A percentile compares a stretch with the other conserved stretches of the same genome.
These are phyloP conservation scores for Cercospora janseana DNA, from an alignment of 2,329 filamentous ascomycete species.

Conservation along the genomic window DNA sequence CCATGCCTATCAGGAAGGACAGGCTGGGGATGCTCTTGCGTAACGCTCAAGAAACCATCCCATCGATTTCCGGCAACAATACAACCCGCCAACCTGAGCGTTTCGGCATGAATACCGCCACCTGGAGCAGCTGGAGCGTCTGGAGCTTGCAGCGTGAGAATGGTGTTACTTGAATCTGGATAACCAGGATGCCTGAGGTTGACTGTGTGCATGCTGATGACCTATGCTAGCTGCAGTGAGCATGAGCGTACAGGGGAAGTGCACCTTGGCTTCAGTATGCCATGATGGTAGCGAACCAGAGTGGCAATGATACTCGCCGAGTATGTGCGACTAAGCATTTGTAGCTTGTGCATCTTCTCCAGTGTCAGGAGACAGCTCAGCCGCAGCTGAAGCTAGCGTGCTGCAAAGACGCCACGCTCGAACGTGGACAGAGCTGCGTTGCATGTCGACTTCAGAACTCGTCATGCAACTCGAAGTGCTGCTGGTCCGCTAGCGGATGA, in stretches of 20 bases:
- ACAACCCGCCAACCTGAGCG: conserved; percentile 3
- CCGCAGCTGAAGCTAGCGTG: conserved; percentile 3
- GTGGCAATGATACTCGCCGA: no score
- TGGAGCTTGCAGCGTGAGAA: conserved; percentile 14
- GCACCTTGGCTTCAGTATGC: neutral
- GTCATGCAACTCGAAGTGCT: neutral
- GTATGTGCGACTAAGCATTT: no score
- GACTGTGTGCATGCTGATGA: conserved; percentile 5
- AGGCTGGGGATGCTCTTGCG: neutral
- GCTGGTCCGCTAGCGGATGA: no score
- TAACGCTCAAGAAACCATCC: conserved; percentile 12
- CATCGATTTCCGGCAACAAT: conserved; percentile 12
- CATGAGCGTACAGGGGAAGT: neutral
- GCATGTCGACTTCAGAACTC: neutral
- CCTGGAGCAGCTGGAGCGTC: conserved; percentile 14
- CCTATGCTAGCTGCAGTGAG: neutral
- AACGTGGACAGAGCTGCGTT: neutral
- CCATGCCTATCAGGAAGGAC: neutral
- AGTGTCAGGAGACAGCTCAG: conserved; percentile 1
- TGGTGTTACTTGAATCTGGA: conserved; percentile 8
- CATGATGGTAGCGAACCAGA: neutral
- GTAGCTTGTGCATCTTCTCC: no score
- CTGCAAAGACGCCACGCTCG: neutral
- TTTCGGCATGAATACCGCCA: conserved; percentile 17
- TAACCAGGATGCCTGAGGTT: conserved; percentile 13